Conservation (phyloP, 306 rosid genomes). For the Prunus dulcis region DNA sequence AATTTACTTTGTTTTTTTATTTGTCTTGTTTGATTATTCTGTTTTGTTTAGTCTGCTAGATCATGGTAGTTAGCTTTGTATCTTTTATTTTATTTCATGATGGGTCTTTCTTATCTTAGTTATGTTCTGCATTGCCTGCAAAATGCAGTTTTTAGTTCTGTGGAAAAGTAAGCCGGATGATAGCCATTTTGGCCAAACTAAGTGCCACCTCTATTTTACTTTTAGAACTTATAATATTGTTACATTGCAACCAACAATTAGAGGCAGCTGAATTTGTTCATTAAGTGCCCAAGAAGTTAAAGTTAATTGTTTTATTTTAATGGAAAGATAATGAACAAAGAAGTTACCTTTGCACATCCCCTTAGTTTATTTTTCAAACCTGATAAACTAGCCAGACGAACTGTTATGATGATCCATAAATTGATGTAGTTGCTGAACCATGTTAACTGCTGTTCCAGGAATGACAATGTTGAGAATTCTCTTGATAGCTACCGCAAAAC, state of each 20-base stretch:
- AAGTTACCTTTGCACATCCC: neutral
- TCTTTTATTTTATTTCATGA: neutral
- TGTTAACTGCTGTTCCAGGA: slow-evolving; percentile 52
- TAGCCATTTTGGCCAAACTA: neutral
- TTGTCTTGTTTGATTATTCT: neutral
- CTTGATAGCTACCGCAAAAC: slow-evolving; percentile 61
- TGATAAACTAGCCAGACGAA: neutral
- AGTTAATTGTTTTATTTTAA: too few species aligned
- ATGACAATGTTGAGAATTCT: slow-evolving; percentile 66
- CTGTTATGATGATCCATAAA: neutral
- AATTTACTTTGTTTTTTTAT: too few species aligned
- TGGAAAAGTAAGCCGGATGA: too few species aligned
- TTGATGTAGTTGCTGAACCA: slow-evolving; percentile 13
- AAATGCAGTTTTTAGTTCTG: neutral
- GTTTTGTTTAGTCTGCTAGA: neutral
- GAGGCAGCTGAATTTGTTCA: neutral
- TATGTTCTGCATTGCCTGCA: neutral
- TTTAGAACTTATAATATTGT: too few species aligned
- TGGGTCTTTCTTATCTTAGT: neutral
- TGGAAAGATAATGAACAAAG: too few species aligned
- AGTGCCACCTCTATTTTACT: neutral
- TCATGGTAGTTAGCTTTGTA: neutral
- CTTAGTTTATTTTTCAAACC: neutral
- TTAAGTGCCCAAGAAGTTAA: neutral
- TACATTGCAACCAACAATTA: neutral